A percentile compares a stretch with the other conserved stretches of the same genome.
Conservation (phyloP, 2,329 filamentous ascomycete species). For the Xylaria sp. region DNA sequence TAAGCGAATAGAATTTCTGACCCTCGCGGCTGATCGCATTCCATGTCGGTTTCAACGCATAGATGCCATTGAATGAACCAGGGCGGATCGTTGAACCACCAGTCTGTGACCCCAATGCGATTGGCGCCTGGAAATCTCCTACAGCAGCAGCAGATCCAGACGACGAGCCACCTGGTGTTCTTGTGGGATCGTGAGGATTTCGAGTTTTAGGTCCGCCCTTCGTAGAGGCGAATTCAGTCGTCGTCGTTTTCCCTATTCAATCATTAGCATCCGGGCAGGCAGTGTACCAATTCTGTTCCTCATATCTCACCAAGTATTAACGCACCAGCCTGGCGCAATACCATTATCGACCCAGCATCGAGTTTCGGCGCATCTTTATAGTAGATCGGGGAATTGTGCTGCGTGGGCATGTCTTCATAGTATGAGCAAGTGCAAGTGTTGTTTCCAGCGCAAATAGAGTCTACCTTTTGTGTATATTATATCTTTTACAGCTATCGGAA, state of each 20-base stretch:
- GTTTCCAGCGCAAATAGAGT: not conserved
- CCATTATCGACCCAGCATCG: slow-evolving; percentile 63
- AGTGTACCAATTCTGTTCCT: not conserved
- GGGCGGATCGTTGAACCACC: slow-evolving; percentile 72
- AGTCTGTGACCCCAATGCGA: slow-evolving; percentile 73
- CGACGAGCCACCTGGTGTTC: slow-evolving; percentile 75
- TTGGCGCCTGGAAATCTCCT: slow-evolving; percentile 69
- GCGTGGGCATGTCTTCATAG: slow-evolving; percentile 60
- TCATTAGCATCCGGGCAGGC: slow-evolving; percentile 1
- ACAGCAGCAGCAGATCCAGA: slow-evolving; percentile 74
- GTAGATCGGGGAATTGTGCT: slow-evolving; percentile 65
- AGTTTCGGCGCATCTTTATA: slow-evolving; percentile 55
- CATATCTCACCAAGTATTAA: slow-evolving; percentile 59
- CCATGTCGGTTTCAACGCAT: slow-evolving; percentile 74
- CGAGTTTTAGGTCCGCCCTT: slow-evolving; percentile 62
- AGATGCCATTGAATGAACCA: slow-evolving; percentile 72
- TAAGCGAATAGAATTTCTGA: slow-evolving; percentile 66
- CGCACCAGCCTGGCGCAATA: slow-evolving; percentile 65
- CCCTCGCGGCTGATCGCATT: slow-evolving; percentile 70
- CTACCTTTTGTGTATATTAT: slow-evolving; percentile 62
- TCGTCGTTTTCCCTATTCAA: slow-evolving; percentile 63
- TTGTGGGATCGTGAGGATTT: slow-evolving; percentile 72
- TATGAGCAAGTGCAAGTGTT: slow-evolving; percentile 18
- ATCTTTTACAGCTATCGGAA: slow-evolving; percentile 65
- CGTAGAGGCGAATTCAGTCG: slow-evolving; percentile 71